Evolutionary conservation across 1,284 basidiomycete species (phyloP), one percentile per base, ranked within the genome.

Genomic region (Volvariella surrecta): DNA sequence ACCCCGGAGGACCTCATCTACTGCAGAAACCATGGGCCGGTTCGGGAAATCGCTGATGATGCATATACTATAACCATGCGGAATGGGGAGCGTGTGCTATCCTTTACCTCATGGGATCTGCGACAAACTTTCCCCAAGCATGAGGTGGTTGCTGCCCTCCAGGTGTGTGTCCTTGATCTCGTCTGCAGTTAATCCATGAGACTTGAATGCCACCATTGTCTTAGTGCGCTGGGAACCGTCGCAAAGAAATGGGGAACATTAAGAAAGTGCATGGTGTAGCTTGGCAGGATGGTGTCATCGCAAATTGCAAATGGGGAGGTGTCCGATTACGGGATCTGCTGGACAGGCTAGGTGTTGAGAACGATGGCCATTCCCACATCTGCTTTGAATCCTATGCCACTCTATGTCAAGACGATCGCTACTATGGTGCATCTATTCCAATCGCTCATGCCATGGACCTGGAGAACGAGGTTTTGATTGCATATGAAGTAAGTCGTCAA

Each of bases 211-310:
- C 38, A n/a, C 42, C 42, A 31, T 38, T 40, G 40, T 17, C 43
- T 20, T 42, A 83, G 78, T 83, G 81, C 50, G 81, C 82, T 13
- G 81, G 81, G 9, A 82, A 82, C 51, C 64, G 79, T 48, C 68
- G 81, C 15, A 75, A 71, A 47, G 75, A 79, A 58, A 83, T 83
- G 80, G 70, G 68, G n/a, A 61, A 63, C 3, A 62, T 71, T 32
- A 81, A 76, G 53, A 62, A 66, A 0, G 74, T 76, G 1, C 61
- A 67, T 43, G 71, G 71, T 18, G 67, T 84, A 16, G 65, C 69
- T 2, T 83, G 81, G 82, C 63, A 68, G 17, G 73, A 76, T 48
- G 81, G 76, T 24, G 77, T 77, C 16, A 71, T 81, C 42, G 71
- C 72, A 45, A 84, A 84, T 54, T 72, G 71, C 50, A 64, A 59